Evolutionary conservation across 75 land plant species (phyloP), one percentile per base, ranked within the genome.

Genomic region (Sequoiadendron giganteum): DNA sequence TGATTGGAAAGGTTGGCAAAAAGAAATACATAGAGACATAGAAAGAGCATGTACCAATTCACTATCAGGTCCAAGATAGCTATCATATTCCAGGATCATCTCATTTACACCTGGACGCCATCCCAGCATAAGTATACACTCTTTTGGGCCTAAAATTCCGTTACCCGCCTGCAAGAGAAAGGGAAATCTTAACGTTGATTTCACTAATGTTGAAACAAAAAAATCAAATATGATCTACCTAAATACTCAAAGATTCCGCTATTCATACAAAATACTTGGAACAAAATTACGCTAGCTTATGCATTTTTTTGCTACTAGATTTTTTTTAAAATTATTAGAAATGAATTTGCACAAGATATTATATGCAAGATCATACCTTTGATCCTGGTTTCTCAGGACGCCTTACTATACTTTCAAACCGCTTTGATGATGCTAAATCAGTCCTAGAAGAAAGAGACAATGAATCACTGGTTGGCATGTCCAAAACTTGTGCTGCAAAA

Each of bases 21-120:
- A 72, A 72, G 13, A 72, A n/a, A 30, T 72, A 10, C 75, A 72
- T n/a, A 72, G 34, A 72, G 0, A 76, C 40, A 77, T n/a, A 70
- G 32, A 21, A 61, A 72, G 83, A 70, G 55, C 21, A 39, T 47
- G 21, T 95, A 97, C 99, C 97, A 97, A 43, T 81, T 85, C 89
- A 90, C 96, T 97, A 47, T 97, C 96, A 87, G 99, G 96, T 75
- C 99, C 99, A 90, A 97, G 94, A 92, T 97, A 97, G 86, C 91
- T 90, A 86, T 97, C 97, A 90, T 96, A 97, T 86, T 97, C 99
- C 82, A 89, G 90, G 84, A 97, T 93, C 99, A 97, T 97, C 78
- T 96, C 95, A 48, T 89, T 80, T 54, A 97, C 95, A 91, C 94
- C 93, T 68, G 96, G 93, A 48, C 95, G 94, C 99, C 99, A 97